Evolutionary conservation across 2,329 filamentous ascomycete species (phyloP).

Genomic region (Claviceps humidiphila): DNA sequence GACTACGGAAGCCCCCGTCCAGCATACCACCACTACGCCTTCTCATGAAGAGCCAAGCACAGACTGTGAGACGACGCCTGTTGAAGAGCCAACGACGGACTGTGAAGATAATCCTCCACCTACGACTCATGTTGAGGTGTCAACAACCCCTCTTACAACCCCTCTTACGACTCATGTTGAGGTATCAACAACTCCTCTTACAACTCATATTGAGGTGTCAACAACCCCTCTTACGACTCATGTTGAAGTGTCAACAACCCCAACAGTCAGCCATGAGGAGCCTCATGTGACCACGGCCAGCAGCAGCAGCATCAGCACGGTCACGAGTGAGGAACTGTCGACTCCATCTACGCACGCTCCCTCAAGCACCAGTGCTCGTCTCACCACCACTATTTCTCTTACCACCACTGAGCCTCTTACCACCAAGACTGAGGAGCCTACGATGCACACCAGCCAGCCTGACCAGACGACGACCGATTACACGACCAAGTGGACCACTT

Average conservation of each 20-base stretch:
- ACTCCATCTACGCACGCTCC: conserved; percentile 5
- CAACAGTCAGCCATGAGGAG: background rate
- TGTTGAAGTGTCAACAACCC: background rate
- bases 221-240: background rate
- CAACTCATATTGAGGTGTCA: background rate
- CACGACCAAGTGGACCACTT: conserved; percentile 15
- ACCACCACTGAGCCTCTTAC: conserved; percentile 3
- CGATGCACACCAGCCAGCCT: conserved; percentile 6
- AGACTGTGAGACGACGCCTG: background rate
- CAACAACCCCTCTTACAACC: background rate
- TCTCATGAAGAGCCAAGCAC: conserved; percentile 7
- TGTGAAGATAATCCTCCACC: background rate
- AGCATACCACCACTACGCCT: background rate
- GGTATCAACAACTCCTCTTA: background rate
- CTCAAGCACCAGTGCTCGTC: conserved; percentile 1
- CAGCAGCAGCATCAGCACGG: background rate
- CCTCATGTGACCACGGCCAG: conserved; percentile 1
- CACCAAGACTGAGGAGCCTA: conserved; percentile 1
- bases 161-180: background rate
- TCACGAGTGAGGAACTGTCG: conserved; percentile 2
- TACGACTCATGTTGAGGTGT: background rate
- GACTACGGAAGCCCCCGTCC: conserved; percentile 2
- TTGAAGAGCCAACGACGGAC: background rate
- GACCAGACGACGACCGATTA: conserved; percentile 2
- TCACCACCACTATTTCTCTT: conserved; percentile 2